Evolutionary conservation across 768 basidiomycete species (phyloP).

Genomic region (Suillus tomentosus): DNA sequence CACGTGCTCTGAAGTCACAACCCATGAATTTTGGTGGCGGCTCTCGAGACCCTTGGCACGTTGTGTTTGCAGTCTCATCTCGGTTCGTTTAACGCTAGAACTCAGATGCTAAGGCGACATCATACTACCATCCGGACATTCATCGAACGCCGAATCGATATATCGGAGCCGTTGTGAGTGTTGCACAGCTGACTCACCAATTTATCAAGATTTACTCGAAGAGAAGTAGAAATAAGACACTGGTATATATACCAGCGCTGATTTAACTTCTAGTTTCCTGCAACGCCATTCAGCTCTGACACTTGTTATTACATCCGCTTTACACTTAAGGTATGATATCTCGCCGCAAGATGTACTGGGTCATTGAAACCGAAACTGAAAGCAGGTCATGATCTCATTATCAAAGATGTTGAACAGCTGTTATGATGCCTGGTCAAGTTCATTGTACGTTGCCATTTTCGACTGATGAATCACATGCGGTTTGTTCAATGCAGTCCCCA

Average conservation of each 20-base stretch:
- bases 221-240: not conserved
- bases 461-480: not conserved
- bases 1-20: not conserved
- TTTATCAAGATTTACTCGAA: not conserved
- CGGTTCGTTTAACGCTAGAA: not conserved
- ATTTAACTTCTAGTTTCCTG: not conserved
- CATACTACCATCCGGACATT: not conserved
- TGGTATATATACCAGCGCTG: not conserved
- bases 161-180: not conserved
- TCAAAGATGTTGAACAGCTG: not conserved
- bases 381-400: not conserved
- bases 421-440: too few species aligned
- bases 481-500: not conserved
- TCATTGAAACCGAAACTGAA: not conserved
- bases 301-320: not conserved
- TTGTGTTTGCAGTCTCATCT: not conserved
- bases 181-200: not conserved
- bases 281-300: not conserved
- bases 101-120: not conserved
- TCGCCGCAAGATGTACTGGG: not conserved
- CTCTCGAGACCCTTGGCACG: not conserved
- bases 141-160: conserved; percentile 1
- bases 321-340: not conserved
- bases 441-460: not conserved
- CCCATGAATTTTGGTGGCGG: not conserved